Conservation (phyloP, 75 land plant genomes). For the Selaginella tamariscina region DNA sequence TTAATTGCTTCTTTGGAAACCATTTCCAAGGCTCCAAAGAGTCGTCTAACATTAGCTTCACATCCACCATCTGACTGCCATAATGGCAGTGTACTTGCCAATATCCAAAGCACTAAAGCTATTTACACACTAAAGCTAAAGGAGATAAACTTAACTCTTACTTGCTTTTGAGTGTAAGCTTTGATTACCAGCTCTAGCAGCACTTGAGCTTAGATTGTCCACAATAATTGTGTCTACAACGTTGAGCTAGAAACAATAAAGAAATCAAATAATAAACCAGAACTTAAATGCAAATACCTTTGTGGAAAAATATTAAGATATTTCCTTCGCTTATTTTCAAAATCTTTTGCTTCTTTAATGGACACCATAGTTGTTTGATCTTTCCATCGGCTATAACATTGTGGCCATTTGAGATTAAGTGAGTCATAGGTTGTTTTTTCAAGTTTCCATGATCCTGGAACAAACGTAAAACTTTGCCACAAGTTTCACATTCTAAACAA, state of each 20-base stretch:
- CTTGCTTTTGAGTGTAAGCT: no score
- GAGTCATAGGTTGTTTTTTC: no score
- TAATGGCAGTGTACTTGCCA: background rate
- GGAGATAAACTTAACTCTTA: conserved; percentile 1
- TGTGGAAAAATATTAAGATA: background rate
- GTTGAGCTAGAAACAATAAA: background rate
- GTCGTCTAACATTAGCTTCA: background rate
- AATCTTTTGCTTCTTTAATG: background rate
- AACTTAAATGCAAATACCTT: background rate
- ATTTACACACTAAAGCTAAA: background rate
- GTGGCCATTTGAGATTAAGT: conserved; percentile 3
- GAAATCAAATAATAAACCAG: background rate
- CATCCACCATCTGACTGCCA: background rate
- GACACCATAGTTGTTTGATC: background rate
- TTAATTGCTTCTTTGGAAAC: background rate
- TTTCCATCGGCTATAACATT: background rate
- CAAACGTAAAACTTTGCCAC: no score
- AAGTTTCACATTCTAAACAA: no score
- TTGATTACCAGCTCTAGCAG: background rate
- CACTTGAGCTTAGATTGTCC: background rate
- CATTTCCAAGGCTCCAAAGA: background rate
- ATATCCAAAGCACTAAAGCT: background rate
- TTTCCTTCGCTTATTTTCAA: background rate
- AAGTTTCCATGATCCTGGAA: no score
- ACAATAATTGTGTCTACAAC: no score